Percentiles rank a stretch among this genome's conserved stretches.
Conservation (phyloP, 768 basidiomycete species). For the Kwoniella dejecticola region DNA sequence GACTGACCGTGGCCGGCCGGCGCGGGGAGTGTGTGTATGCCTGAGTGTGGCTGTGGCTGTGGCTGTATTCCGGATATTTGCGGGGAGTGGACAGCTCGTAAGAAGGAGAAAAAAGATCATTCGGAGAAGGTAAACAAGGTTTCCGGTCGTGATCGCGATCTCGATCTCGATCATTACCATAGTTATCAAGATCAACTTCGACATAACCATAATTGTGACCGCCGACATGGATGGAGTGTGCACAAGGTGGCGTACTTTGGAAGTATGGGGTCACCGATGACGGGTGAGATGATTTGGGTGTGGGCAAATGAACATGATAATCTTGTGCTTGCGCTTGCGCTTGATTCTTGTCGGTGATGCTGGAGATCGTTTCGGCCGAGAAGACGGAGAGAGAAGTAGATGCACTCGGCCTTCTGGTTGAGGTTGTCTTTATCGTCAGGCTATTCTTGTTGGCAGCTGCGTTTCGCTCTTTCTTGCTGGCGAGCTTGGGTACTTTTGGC, state of each 20-base stretch:
- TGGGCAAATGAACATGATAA: constrained; percentile 7
- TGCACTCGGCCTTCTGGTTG: constrained; percentile 3
- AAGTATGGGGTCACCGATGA: not conserved
- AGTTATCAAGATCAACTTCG: not conserved
- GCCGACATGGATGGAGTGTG: not conserved
- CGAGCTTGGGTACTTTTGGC: not conserved
- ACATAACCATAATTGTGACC: not conserved
- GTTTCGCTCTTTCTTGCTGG: constrained; percentile 1
- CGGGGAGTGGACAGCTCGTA: not conserved
- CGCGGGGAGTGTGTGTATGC: not conserved
- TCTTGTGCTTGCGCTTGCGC: not conserved
- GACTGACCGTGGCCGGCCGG: not conserved
- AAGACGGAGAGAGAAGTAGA: constrained; percentile 3
- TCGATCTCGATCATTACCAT: not conserved
- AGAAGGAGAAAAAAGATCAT: not conserved
- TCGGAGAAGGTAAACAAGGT: constrained; percentile 5
- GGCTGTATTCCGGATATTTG: not conserved
- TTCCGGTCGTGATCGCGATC: not conserved
- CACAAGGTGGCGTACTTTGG: not conserved
- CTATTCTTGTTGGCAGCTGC: not conserved
- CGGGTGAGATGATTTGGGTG: constrained; percentile 1
- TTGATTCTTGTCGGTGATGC: not conserved
- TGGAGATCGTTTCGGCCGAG: not conserved
- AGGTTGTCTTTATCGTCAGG: not conserved
- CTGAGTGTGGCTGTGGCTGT: not conserved